Base-by-base conservation (phyloP, 208 protist genomes). In the Leishmania guyanensis region DNA sequence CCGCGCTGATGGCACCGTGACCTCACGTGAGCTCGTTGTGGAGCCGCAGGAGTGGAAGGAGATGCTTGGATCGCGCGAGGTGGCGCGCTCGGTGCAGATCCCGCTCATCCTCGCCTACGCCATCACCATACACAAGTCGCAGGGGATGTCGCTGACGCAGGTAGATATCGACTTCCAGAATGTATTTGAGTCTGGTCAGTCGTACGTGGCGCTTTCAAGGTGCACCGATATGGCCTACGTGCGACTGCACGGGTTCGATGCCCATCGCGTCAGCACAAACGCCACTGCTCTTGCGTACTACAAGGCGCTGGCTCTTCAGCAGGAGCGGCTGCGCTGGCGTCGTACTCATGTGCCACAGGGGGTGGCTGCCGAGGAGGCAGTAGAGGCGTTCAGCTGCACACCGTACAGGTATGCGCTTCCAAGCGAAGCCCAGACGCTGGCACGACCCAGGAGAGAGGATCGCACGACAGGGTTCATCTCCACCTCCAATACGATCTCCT, bases 111-210 rank as follows among this genome's bases (percentile, higher is more conserved):
- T 99, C 10, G 98, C 98, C 58, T 99, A 98, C 89, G 97, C 97
- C 48, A 93, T 99, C 73, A 99, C 98, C 12, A 98, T 99, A 69
- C 98, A 99, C 89, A 99, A 99, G 79, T 93, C 91, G 51, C 98
- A 99, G 83, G 98, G 98, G 50, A 97, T 99, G 95, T 94, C 93
- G 33, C 88, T 98, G 48, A 86, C 85, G 26, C 79, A 90, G 62
- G 92, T 96, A 22, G 93, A 97, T 84, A 92, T 98, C 73, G 95
- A 98, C 86, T 91, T 98, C 75, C 80, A 84, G 43, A 84, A 87
- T 48, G 88, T 92, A 3, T 97, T 97, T 73, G 93, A 93, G 78
- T 86, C 89, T n/a, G 92, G 92, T 6, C 95, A 97, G 88, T 91
- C 91, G 4, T 98, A 98, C 88, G 95, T 98, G 58, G 95, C 95